phyloP scores from a whole-genome alignment of 495 filamentous ascomycete genomes.

The Penicillium canariense region DNA sequence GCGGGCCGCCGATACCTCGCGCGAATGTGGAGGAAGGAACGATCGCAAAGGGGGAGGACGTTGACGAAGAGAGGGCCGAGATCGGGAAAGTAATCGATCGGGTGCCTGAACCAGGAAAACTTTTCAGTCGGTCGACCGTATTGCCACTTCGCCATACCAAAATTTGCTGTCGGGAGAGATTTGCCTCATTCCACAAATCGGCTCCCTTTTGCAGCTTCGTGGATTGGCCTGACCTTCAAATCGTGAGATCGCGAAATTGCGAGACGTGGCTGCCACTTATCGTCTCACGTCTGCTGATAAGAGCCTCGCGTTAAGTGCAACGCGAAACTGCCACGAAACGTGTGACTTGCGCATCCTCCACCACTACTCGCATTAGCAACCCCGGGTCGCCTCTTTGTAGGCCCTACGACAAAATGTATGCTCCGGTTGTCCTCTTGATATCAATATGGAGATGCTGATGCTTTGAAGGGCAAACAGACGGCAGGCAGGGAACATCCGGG shows the following conservation, averaged over 20 bases:
- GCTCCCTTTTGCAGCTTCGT: not conserved
- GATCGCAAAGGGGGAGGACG: not conserved
- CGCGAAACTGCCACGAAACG: conserved; percentile 46
- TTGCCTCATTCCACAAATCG: conserved; percentile 1
- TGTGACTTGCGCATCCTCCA: conserved; percentile 28
- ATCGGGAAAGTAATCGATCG: conserved; percentile 11
- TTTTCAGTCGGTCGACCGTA: conserved; percentile 14
- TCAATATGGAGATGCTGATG: conserved; percentile 15
- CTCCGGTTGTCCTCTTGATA: not conserved
- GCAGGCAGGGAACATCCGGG: conserved; percentile 54
- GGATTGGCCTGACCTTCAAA: not conserved
- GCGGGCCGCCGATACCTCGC: too few relatives aligned
- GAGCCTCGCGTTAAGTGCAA: conserved; percentile 47
- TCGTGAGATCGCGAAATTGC: not conserved
- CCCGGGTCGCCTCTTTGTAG: not conserved
- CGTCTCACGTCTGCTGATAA: conserved; percentile 14
- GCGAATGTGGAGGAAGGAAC: not conserved
- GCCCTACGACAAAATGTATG: conserved; percentile 4
- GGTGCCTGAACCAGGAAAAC: conserved; percentile 32
- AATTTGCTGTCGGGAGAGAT: not conserved
- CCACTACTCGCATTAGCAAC: not conserved
- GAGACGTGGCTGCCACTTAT: conserved; percentile 6
- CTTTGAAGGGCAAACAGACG: conserved; percentile 39
- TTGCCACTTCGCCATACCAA: conserved; percentile 8
- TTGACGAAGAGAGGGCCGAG: conserved; percentile 4